Base-by-base conservation (phyloP, 495 filamentous ascomycete species). In the Penicillium verhagenii region DNA sequence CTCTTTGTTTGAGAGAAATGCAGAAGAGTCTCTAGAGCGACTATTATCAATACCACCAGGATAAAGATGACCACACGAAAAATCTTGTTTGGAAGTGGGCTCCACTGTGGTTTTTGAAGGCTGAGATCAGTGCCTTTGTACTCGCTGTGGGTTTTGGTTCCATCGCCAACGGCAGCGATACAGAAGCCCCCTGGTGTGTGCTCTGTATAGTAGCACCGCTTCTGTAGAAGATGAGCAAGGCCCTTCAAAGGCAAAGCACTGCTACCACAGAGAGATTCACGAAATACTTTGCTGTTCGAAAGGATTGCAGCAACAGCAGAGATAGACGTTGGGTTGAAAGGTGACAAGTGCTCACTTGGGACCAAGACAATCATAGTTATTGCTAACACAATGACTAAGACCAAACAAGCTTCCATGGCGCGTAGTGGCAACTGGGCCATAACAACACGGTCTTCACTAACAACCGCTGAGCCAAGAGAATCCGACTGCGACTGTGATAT, bases 341-440 rank as follows among this genome's bases (percentile, higher is more conserved):
- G 46, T 16, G 53, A 13, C 19, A 44, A n/a, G 2, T n/a, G 35
- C 1, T 19, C 11, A 2, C 11, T 20, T 5, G 52, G 13, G 6
- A 20, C 18, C 11, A 43, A n/a, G 1, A 45, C 1, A 19, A 48
- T 29, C 35, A 56, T 56, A 4, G 16, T 23, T 25, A 48, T 44
- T 3, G 38, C 25, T 0, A 55, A 21, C 16, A 47, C 6, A 0
- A 45, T 49, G 0, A 8, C 13, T 6, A 60, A 1, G 9, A 8
- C 42, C 1, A 60, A 35, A 23, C 57, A 60, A 1, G 24, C 57
- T 23, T 60, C 57, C 19, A 60, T 60, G 2, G 18, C 43, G 2
- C 57, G 52, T 4, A 60, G 53, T 4, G 57, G 47, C 9, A 60
- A 3, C 18, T 60, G 18, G 8, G 46, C 26, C 52, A 60, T 52